Conservation (phyloP, 2,329 filamentous ascomycete species). For the Aureobasidium sp. region DNA sequence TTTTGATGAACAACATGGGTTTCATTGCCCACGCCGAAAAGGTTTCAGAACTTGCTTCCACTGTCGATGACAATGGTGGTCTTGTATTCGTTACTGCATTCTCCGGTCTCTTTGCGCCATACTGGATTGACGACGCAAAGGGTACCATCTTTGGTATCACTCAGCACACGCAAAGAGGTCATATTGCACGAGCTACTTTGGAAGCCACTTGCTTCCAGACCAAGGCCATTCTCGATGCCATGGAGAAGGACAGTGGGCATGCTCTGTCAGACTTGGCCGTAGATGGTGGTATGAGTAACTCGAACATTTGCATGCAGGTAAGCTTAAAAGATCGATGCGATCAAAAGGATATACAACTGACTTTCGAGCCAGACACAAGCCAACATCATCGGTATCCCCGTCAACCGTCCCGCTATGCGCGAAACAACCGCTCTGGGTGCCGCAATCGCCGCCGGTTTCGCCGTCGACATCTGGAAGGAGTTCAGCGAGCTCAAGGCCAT, state of each 20-base stretch:
- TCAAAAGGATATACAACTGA: background rate
- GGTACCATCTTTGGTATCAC: slow-evolving; percentile 77
- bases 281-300: slow-evolving; percentile 81
- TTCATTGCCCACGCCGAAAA: slow-evolving; percentile 55
- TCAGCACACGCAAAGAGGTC: slow-evolving; percentile 71
- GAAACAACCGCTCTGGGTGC: slow-evolving; percentile 81
- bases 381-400: slow-evolving; percentile 72
- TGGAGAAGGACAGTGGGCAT: slow-evolving; percentile 75
- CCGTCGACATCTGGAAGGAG: slow-evolving; percentile 66
- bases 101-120: slow-evolving; percentile 77
- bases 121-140: slow-evolving; percentile 85
- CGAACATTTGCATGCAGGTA: slow-evolving; percentile 76
- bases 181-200: slow-evolving; percentile 77
- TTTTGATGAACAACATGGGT: slow-evolving; percentile 57
- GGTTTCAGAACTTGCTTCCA: slow-evolving; percentile 53
- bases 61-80: slow-evolving; percentile 66
- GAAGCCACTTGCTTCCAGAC: slow-evolving; percentile 87
- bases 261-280: slow-evolving; percentile 67
- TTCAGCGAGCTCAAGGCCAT: slow-evolving; percentile 58
- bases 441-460: slow-evolving; percentile 76
- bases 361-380: slow-evolving; percentile 56
- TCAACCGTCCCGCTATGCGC: slow-evolving; percentile 75
- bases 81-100: slow-evolving; percentile 80
- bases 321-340: slow-evolving; percentile 19
- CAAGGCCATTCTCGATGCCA: slow-evolving; percentile 80